These are phyloP conservation scores for Ustilago tritici DNA, from an alignment of 1,284 basidiomycete genomes.

Conservation along the genomic window DNA sequence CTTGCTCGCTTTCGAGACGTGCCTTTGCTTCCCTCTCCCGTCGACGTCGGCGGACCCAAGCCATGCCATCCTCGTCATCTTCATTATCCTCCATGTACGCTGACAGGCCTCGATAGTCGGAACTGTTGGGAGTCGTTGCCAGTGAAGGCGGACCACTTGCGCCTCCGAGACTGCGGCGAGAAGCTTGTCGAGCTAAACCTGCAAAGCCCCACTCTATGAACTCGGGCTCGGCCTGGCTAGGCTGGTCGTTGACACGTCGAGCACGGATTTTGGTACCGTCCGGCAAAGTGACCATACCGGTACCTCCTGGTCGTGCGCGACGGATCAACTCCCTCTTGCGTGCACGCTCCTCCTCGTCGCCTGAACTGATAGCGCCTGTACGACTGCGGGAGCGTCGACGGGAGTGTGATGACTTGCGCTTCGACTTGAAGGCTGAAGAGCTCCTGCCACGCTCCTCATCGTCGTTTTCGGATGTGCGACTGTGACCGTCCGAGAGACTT, in stretches of 20 bases:
- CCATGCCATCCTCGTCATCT: conserved; percentile 50
- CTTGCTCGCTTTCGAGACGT: conserved; percentile 31
- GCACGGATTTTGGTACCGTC: conserved; percentile 67
- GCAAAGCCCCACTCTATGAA: conserved; percentile 65
- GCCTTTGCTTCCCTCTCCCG: conserved; percentile 43
- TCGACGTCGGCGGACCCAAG: conserved; percentile 46
- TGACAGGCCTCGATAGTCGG: conserved; percentile 36
- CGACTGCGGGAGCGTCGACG: conserved; percentile 49
- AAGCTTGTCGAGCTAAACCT: conserved; percentile 56
- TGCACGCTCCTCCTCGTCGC: conserved; percentile 55
- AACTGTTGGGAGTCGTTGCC: conserved; percentile 43
- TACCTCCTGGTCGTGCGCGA: conserved; percentile 64
- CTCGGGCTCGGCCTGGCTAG: conserved; percentile 51
- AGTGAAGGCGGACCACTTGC: conserved; percentile 44
- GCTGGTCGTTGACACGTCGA: conserved; percentile 60
- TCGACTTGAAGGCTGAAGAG: conserved; percentile 21
- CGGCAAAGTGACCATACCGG: conserved; percentile 67
- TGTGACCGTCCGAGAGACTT: conserved; percentile 26
- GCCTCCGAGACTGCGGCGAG: conserved; percentile 43
- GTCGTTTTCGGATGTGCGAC: conserved; percentile 40
- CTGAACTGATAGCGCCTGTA: conserved; percentile 45
- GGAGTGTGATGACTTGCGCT: conserved; percentile 35
- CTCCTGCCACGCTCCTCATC: conserved; percentile 46
- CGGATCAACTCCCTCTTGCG: conserved; percentile 62
- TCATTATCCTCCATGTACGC: conserved; percentile 34